phyloP scores from a whole-genome alignment of 495 filamentous ascomycete species.

The Margaritispora aquatica region DNA sequence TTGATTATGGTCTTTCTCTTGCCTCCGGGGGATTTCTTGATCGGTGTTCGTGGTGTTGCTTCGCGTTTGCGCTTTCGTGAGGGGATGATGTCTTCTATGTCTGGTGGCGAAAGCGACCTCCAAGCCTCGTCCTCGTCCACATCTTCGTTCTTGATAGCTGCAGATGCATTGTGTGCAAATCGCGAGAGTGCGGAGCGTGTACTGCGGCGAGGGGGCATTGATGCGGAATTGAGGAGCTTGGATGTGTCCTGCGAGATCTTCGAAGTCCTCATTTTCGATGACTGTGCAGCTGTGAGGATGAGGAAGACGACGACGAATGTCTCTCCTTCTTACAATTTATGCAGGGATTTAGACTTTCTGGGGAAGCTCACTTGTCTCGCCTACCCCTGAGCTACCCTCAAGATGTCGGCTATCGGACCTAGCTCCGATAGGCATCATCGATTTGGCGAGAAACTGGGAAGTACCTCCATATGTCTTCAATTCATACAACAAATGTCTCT shows the following conservation, averaged over 20 bases:
- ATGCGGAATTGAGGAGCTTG: slow-evolving; percentile 41
- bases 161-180: slow-evolving; percentile 30
- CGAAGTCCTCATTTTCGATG: slow-evolving; percentile 56
- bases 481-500: too few relatives aligned
- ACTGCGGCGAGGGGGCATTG: slow-evolving; percentile 30
- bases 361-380: too few relatives aligned
- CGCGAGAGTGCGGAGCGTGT: slow-evolving; percentile 39
- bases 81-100: slow-evolving; percentile 17
- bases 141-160: slow-evolving; percentile 18
- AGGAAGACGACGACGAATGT: too few relatives aligned
- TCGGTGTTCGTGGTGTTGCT: slow-evolving; percentile 16
- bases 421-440: too few relatives aligned
- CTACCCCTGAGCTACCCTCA: too few relatives aligned
- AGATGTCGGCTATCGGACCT: too few relatives aligned
- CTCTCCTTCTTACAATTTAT: too few relatives aligned
- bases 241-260: slow-evolving; percentile 52
- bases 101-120: neutral
- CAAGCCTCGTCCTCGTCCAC: slow-evolving; percentile 24
- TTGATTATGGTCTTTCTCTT: slow-evolving; percentile 13
- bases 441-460: too few relatives aligned
- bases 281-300: too few relatives aligned
- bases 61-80: slow-evolving; percentile 25
- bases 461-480: too few relatives aligned
- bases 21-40: slow-evolving; percentile 21
- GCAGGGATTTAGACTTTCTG: too few relatives aligned